A percentile compares a stretch with the other conserved stretches of the same genome.
These are phyloP conservation scores for Plasmopara viticola DNA, from an alignment of 352 stramenopile genomes.

Conservation along the genomic window DNA sequence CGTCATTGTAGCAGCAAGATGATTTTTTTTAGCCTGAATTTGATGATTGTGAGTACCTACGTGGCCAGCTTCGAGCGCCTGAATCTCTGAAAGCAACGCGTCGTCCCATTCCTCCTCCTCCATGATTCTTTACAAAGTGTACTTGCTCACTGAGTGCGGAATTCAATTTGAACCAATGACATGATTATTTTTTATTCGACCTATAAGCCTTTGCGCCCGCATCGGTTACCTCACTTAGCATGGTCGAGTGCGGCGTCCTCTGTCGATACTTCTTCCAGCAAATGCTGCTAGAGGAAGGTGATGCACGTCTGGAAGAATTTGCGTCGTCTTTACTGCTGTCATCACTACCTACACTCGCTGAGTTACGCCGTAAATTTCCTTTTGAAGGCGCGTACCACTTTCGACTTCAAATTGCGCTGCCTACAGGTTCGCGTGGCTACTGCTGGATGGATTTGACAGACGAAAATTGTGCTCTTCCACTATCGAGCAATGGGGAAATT, in stretches of 20 bases:
- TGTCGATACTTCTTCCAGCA: slow-evolving; percentile 83
- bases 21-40: slow-evolving; percentile 10
- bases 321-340: slow-evolving; percentile 67
- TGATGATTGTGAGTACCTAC: slow-evolving; percentile 13
- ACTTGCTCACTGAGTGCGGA: too few species aligned
- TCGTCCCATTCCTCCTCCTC: slow-evolving; percentile 82
- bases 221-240: slow-evolving; percentile 1
- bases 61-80: slow-evolving; percentile 49
- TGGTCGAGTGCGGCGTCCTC: slow-evolving; percentile 42
- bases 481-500: slow-evolving; percentile 34
- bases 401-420: slow-evolving; percentile 43
- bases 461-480: slow-evolving; percentile 33
- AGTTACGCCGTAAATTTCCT: slow-evolving; percentile 66
- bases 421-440: slow-evolving; percentile 30
- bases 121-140: slow-evolving; percentile 2
- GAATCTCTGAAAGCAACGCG: slow-evolving; percentile 62
- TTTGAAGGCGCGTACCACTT: slow-evolving; percentile 78
- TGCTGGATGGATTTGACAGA: slow-evolving; percentile 77
- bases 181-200: neutral
- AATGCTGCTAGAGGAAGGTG: slow-evolving; percentile 50
- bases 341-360: slow-evolving; percentile 43
- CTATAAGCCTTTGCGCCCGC: neutral
- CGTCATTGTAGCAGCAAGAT: slow-evolving; percentile 1
- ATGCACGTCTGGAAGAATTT: slow-evolving; percentile 33
- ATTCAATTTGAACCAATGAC: slow-evolving; percentile 3